Conservation (phyloP, 495 filamentous ascomycete species). For the Hypoxylon crocopeplum region DNA sequence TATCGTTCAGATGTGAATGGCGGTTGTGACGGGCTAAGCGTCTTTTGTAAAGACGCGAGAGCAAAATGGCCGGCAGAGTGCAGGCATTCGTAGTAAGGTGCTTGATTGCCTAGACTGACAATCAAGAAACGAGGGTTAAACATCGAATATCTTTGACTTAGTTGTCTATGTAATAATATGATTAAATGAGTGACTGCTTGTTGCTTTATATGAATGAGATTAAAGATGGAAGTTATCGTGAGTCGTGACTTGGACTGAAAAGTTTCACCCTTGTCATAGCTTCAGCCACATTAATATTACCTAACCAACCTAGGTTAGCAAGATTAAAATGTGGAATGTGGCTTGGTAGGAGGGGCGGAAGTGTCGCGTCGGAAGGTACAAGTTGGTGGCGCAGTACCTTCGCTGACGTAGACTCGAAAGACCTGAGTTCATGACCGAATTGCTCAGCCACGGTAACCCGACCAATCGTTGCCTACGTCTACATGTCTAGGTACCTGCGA, state of each 20-base stretch:
- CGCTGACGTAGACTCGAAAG: constrained; percentile 17
- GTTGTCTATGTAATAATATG: neutral
- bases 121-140: constrained; percentile 53
- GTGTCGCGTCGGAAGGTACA: neutral
- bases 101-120: constrained; percentile 54
- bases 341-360: neutral
- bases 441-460: constrained; percentile 33
- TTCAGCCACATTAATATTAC: neutral
- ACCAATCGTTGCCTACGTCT: constrained; percentile 17
- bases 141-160: constrained; percentile 22
- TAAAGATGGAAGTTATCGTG: no score
- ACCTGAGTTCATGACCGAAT: neutral
- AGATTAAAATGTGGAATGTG: no score
- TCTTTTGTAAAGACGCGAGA: constrained; percentile 59
- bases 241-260: no score
- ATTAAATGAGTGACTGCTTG: no score
- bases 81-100: constrained; percentile 70
- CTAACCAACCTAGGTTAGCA: no score
- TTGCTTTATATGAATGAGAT: no score
- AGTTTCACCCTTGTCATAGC: no score
- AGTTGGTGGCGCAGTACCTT: constrained; percentile 12
- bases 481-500: constrained; percentile 1
- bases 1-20: constrained; percentile 51
- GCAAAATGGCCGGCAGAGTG: constrained; percentile 82
- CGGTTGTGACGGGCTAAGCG: constrained; percentile 51